Percentiles rank a stretch among this genome's conserved stretches.
Conservation (phyloP, 352 stramenopile genomes). For the Globisporangium viniferum region DNA sequence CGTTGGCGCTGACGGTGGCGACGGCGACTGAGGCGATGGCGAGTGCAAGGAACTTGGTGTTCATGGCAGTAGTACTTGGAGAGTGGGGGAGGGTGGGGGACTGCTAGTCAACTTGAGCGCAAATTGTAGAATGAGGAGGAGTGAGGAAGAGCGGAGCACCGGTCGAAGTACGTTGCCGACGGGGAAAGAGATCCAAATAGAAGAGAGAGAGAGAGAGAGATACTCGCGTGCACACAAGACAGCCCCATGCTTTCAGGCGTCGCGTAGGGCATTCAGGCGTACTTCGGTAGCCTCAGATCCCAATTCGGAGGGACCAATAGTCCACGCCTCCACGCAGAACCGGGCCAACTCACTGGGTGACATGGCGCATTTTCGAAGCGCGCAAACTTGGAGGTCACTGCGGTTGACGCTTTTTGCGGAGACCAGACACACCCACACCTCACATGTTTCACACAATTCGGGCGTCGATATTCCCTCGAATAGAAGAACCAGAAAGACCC, state of each 20-base stretch:
- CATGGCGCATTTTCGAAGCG: neutral
- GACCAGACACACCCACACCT: neutral
- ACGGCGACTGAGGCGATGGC: neutral
- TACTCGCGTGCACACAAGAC: too few species aligned
- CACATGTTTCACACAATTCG: neutral
- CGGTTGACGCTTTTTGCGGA: neutral
- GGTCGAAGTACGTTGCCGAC: neutral
- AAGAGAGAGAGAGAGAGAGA: too few species aligned
- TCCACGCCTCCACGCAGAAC: neutral
- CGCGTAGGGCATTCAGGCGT: neutral
- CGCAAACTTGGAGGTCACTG: neutral
- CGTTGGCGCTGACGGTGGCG: neutral
- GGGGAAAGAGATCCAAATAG: too few species aligned
- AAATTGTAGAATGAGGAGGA: neutral
- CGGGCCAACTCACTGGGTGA: neutral
- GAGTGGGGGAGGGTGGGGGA: too few species aligned
- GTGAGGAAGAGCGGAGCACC: neutral
- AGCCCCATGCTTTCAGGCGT: neutral
- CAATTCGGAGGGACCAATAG: neutral
- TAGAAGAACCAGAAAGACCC: neutral
- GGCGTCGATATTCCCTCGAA: neutral
- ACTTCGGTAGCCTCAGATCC: neutral
- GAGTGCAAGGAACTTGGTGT: neutral
- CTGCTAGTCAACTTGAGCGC: neutral
- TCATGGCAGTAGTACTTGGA: neutral